Evolutionary conservation across 306 rosid species (phyloP).

Genomic region (Heteromeles arbutifolia): DNA sequence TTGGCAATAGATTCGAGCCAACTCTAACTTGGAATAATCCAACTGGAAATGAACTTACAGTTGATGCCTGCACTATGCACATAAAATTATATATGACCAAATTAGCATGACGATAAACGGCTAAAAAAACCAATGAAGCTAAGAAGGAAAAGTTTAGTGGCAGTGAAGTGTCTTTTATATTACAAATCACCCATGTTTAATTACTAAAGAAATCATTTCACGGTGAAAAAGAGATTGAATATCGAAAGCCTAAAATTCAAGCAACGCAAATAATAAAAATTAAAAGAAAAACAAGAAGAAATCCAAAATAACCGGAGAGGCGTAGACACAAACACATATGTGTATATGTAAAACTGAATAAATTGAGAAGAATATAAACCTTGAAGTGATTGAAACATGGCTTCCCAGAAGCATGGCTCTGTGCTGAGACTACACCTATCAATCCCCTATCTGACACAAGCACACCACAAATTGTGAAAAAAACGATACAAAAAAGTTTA

Average conservation of each 20-base stretch:
- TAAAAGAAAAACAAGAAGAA: background rate
- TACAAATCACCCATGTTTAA: background rate
- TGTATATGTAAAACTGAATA: background rate
- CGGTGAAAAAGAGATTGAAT: background rate
- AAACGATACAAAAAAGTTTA: background rate
- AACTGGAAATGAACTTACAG: slow-evolving; percentile 49
- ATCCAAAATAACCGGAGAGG: background rate
- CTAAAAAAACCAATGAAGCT: background rate
- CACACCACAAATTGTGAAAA: background rate
- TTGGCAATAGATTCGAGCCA: slow-evolving; percentile 30
- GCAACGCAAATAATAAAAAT: background rate
- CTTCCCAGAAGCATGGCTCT: slow-evolving; percentile 32
- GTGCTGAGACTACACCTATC: slow-evolving; percentile 34
- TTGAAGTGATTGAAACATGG: slow-evolving; percentile 45
- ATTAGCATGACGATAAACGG: slow-evolving; percentile 20
- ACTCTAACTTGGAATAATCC: slow-evolving; percentile 48
- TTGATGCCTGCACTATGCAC: slow-evolving; percentile 42
- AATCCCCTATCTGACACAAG: slow-evolving; percentile 35
- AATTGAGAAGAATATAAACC: slow-evolving; percentile 25
- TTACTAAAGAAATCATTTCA: background rate
- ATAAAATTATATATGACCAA: slow-evolving; percentile 11
- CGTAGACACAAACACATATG: background rate
- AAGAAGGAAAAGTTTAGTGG: background rate
- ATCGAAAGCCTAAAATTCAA: background rate
- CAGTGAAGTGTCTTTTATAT: background rate